A percentile compares a stretch with the other conserved stretches of the same genome.
Conservation (phyloP, 441 rosid species). For the Populus hybrid region DNA sequence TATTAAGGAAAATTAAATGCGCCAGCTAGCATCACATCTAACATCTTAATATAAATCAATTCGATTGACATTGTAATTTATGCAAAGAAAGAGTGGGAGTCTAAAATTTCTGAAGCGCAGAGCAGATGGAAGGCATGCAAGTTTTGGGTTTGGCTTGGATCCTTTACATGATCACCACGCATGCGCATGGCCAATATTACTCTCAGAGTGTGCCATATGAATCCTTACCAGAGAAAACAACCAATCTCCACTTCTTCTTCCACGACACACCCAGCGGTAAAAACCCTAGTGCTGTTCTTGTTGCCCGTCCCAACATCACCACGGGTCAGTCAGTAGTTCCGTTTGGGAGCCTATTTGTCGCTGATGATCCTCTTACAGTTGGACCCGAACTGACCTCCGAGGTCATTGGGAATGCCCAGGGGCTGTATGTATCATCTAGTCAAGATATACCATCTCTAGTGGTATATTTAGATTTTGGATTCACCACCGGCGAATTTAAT, state of each 20-base stretch:
- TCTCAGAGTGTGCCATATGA: constrained; percentile 8
- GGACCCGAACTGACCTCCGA: constrained; percentile 34
- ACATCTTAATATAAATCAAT: neutral
- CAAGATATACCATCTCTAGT: constrained; percentile 29
- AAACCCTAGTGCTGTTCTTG: constrained; percentile 33
- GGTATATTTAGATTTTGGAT: constrained; percentile 37
- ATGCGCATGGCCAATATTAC: constrained; percentile 5
- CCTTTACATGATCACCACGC: neutral
- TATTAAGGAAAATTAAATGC: neutral
- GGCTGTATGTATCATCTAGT: constrained; percentile 36
- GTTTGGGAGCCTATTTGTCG: constrained; percentile 39
- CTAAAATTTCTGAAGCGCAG: neutral
- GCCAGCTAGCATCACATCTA: neutral
- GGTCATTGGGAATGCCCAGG: constrained; percentile 43
- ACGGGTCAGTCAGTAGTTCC: constrained; percentile 1
- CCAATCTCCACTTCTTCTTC: constrained; percentile 42
- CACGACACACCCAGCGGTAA: constrained; percentile 39
- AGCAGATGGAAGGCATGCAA: constrained; percentile 10
- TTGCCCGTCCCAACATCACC: constrained; percentile 29
- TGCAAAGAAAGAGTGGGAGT: neutral
- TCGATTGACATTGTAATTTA: neutral
- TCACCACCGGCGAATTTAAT: constrained; percentile 32
- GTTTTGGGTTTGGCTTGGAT: constrained; percentile 7
- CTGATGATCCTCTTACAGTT: constrained; percentile 38
- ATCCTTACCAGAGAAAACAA: constrained; percentile 18